Conservation (phyloP, 306 rosid genomes). For the Astragalus membranaceus region DNA sequence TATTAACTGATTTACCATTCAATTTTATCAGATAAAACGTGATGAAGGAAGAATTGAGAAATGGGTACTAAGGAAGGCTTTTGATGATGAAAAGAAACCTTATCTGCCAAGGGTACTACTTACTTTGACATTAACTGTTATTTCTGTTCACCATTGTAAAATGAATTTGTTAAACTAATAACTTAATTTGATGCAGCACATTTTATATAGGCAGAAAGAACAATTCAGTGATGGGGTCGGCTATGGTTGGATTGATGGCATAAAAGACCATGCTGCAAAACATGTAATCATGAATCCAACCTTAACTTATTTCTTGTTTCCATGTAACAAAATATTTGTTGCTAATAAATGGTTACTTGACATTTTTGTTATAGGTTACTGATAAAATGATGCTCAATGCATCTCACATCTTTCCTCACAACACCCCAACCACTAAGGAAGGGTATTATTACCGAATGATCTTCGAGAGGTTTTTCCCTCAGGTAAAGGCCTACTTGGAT, state of each 20-base stretch:
- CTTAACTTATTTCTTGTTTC: not conserved
- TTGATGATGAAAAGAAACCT: conserved; percentile 83
- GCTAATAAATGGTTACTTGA: conserved; percentile 6
- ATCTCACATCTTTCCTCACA: conserved; percentile 65
- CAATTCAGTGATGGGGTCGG: conserved; percentile 99
- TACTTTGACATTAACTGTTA: not conserved
- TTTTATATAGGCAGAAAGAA: conserved; percentile 88
- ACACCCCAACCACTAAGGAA: conserved; percentile 85
- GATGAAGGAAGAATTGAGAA: conserved; percentile 86
- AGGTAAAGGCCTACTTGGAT: conserved; percentile 33
- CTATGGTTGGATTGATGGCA: conserved; percentile 96
- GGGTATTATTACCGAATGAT: conserved; percentile 91
- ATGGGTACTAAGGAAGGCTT: conserved; percentile 74
- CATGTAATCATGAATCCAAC: conserved; percentile 40
- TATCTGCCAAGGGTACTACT: conserved; percentile 87
- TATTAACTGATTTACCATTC: not conserved
- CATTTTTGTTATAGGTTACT: conserved; percentile 46
- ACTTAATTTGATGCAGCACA: conserved; percentile 54
- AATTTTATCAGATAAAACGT: conserved; percentile 51
- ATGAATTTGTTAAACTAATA: conserved; percentile 5
- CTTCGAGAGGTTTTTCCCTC: conserved; percentile 93
- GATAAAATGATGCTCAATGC: conserved; percentile 86
- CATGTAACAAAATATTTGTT: not conserved
- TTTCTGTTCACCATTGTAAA: not conserved
- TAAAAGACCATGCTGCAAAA: conserved; percentile 73